These are phyloP conservation scores for Cadophora sp. DNA, from an alignment of 2,329 filamentous ascomycete species.

Conservation along the genomic window DNA sequence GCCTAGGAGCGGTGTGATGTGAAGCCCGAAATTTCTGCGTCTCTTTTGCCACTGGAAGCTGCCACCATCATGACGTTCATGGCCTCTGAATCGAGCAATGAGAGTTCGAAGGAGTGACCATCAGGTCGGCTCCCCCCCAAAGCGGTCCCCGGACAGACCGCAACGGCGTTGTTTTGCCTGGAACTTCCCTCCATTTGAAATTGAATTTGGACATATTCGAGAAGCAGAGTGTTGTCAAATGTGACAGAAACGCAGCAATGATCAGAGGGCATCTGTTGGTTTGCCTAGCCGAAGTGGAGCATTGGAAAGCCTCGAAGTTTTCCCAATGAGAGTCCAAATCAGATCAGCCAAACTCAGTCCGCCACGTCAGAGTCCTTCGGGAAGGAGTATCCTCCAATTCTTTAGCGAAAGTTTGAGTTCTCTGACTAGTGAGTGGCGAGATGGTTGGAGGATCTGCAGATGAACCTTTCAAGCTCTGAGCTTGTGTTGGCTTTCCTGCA, in stretches of 20 bases:
- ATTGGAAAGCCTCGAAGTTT: slow-evolving; percentile 33
- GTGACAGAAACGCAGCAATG: slow-evolving; percentile 31
- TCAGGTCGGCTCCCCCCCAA: slow-evolving; percentile 18
- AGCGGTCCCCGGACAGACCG: slow-evolving; percentile 17
- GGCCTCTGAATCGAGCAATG: slow-evolving; percentile 30
- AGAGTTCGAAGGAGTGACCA: slow-evolving; percentile 19
- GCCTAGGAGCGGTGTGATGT: slow-evolving; percentile 32
- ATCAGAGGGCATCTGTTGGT: slow-evolving; percentile 34
- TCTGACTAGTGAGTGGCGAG: slow-evolving; percentile 35
- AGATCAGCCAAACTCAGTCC: slow-evolving; percentile 40
- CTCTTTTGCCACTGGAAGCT: slow-evolving; percentile 35
- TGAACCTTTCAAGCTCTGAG: slow-evolving; percentile 31
- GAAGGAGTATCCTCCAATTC: slow-evolving; percentile 35
- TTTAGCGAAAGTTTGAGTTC: slow-evolving; percentile 36
- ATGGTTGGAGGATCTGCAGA: slow-evolving; percentile 38
- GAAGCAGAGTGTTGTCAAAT: slow-evolving; percentile 20
- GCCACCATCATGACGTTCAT: slow-evolving; percentile 22
- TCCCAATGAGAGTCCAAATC: slow-evolving; percentile 32
- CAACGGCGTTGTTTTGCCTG: slow-evolving; percentile 16
- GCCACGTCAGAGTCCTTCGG: slow-evolving; percentile 43
- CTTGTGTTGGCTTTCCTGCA: slow-evolving; percentile 38
- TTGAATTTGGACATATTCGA: slow-evolving; percentile 14
- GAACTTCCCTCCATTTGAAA: slow-evolving; percentile 19
- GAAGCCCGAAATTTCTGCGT: slow-evolving; percentile 32
- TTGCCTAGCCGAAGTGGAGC: slow-evolving; percentile 30